Evolutionary conservation across 768 basidiomycete genomes (phyloP), one percentile per base, ranked within the genome.

Genomic region (Tulasnella sp.): DNA sequence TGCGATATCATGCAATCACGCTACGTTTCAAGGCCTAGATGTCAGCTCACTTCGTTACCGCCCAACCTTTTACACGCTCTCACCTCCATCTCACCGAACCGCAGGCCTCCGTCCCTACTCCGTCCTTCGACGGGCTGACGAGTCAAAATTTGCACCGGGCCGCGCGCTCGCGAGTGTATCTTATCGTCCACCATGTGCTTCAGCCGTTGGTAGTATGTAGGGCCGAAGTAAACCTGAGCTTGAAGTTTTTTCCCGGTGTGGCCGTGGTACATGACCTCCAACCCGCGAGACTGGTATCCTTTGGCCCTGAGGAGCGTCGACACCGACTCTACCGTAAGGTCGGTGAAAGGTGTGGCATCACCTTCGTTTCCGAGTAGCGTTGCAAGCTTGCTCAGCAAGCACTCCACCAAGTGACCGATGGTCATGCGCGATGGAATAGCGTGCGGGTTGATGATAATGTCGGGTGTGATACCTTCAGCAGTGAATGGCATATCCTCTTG

Each of bases 101-200:
- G 91, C 62, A 99, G 73, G 70, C 96, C 96, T 75, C 96, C 96
- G 67, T 98, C 96, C 72, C 96, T 80, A 79, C 87, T 91, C 70
- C 96, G 80, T 78, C 96, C 96, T 68, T 99, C 96, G 14, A 99
- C 96, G 11, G 96, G 96, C 67, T 99, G 96, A 48, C 96, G 74
- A 31, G 94, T 99, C 65, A 99, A 71, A 65, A 98, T 99, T 69
- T 99, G 96, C 7, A 99, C 89, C 4, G 96, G 96, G 12, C 96
- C 96, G 69, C 96, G 73, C 17, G 96, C 96, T 56, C 96, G 82
- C 27, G 96, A 94, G 71, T 99, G 96, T 53, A 98, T 99, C 75
- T 99, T 99, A 72, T 99, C 96, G 69, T 97, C 93, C 42, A 99
- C 96, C 94, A 99, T 99, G 72, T 99, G 96, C 74, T 98, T 98